A percentile compares a stretch with the other conserved stretches of the same genome.
These are phyloP conservation scores for Podospora comata DNA, from an alignment of 495 filamentous ascomycete species.

Conservation along the genomic window DNA sequence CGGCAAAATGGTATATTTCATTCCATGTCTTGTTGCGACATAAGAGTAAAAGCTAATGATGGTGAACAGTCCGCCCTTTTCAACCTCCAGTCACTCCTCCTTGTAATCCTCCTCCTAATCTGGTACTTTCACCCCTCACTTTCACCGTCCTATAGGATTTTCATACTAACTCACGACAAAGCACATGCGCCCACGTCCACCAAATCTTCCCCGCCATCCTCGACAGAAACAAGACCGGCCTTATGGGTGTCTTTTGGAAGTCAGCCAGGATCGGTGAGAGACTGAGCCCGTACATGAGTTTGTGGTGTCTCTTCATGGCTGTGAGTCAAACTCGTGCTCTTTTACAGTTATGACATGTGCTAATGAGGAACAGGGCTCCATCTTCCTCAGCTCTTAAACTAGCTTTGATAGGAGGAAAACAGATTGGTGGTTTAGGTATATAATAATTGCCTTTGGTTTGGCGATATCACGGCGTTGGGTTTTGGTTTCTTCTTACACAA, in stretches of 20 bases:
- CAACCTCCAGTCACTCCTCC: slow-evolving; percentile 92
- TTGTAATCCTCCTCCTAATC: slow-evolving; percentile 90
- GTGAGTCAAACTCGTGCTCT: slow-evolving; percentile 44
- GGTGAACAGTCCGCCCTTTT: slow-evolving; percentile 79
- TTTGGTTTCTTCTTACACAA: background rate
- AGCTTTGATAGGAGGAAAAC: background rate
- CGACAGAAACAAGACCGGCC: slow-evolving; percentile 90
- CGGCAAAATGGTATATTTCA: slow-evolving; percentile 24
- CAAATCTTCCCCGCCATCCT: slow-evolving; percentile 86
- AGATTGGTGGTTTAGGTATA: background rate
- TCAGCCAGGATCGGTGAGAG: slow-evolving; percentile 90
- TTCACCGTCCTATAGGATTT: background rate
- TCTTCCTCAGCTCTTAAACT: slow-evolving; percentile 9
- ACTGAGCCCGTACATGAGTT: slow-evolving; percentile 90
- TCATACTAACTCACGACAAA: slow-evolving; percentile 6
- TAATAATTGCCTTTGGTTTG: background rate
- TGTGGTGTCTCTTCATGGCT: slow-evolving; percentile 93
- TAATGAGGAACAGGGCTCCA: background rate
- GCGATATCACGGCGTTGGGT: background rate
- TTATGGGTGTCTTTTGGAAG: slow-evolving; percentile 95
- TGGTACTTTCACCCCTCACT: slow-evolving; percentile 42
- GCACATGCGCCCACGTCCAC: slow-evolving; percentile 86
- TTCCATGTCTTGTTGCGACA: background rate
- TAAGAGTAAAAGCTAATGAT: slow-evolving; percentile 28
- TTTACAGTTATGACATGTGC: background rate